These are phyloP conservation scores for Pisolithus microcarpus DNA, from an alignment of 768 basidiomycete genomes.

Conservation along the genomic window DNA sequence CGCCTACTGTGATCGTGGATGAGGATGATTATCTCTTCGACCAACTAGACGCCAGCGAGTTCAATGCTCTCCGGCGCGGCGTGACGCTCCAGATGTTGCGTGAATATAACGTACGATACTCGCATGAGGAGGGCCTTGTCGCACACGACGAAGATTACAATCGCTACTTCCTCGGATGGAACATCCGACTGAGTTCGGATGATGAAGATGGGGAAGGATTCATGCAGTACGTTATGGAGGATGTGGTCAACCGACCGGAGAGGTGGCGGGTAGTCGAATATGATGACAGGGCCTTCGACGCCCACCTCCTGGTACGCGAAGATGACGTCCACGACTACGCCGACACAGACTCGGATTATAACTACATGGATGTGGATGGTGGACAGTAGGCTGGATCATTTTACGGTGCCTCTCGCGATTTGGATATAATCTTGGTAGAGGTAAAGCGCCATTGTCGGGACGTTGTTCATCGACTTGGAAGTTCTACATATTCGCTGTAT, in stretches of 20 bases:
- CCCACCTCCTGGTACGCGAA: constrained; percentile 33
- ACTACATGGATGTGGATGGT: constrained; percentile 20
- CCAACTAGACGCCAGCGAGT: constrained; percentile 27
- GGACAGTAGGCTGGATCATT: background rate
- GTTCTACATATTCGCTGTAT: background rate
- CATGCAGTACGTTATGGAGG: constrained; percentile 34
- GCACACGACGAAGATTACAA: constrained; percentile 37
- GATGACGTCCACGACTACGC: constrained; percentile 29
- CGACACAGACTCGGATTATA: constrained; percentile 35
- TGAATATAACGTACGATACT: constrained; percentile 48
- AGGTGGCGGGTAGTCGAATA: constrained; percentile 32
- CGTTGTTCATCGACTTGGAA: background rate
- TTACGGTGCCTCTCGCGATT: too few species aligned
- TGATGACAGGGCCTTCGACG: constrained; percentile 36
- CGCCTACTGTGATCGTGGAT: constrained; percentile 37
- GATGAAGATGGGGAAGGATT: constrained; percentile 36
- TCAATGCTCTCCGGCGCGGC: constrained; percentile 50
- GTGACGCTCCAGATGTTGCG: constrained; percentile 53
- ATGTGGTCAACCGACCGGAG: constrained; percentile 39
- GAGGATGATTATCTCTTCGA: constrained; percentile 30
- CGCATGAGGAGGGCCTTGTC: constrained; percentile 46
- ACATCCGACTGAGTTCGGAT: constrained; percentile 41
- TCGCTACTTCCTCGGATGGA: constrained; percentile 63
- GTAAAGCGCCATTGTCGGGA: background rate
- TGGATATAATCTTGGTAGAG: background rate